Evolutionary conservation across 2,329 filamentous ascomycete species (phyloP).

Genomic region (Colletotrichum noveboracense): DNA sequence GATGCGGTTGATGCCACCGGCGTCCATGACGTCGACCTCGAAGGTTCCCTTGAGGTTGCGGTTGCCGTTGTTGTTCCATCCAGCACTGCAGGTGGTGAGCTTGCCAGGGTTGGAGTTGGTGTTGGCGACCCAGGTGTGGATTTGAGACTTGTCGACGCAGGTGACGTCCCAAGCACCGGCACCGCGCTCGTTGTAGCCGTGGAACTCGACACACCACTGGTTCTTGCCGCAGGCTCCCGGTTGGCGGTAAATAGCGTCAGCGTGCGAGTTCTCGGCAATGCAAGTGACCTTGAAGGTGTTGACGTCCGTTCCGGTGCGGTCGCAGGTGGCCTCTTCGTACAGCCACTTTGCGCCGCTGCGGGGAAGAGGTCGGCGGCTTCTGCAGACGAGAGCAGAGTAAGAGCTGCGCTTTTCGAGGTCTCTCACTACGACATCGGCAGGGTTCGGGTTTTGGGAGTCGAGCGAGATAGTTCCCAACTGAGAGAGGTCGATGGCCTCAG

Average conservation of each 20-base stretch:
- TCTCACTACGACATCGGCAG: not conserved
- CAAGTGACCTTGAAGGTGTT: not conserved
- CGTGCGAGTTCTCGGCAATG: not conserved
- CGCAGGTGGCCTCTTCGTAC: not conserved
- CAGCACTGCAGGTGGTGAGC: not conserved
- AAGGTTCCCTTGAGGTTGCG: not conserved
- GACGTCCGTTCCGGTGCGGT: not conserved
- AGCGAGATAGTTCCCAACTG: not conserved
- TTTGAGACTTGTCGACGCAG: not conserved
- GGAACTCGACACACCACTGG: constrained; percentile 2
- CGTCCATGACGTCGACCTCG: not conserved
- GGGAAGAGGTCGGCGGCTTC: not conserved
- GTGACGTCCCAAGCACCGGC: not conserved
- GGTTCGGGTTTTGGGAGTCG: not conserved
- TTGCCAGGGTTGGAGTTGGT: not conserved
- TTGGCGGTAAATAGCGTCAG: not conserved
- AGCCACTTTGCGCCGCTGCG: not conserved
- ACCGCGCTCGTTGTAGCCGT: not conserved
- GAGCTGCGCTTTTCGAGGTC: not conserved
- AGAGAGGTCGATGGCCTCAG: not conserved
- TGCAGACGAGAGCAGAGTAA: not conserved
- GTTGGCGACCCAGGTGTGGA: not conserved
- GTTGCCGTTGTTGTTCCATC: constrained; percentile 1
- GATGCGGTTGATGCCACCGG: not conserved
- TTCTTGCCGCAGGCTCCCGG: not conserved